Evolutionary conservation across 345 rosid species (phyloP).

Genomic region (Schrenkiella parvula): DNA sequence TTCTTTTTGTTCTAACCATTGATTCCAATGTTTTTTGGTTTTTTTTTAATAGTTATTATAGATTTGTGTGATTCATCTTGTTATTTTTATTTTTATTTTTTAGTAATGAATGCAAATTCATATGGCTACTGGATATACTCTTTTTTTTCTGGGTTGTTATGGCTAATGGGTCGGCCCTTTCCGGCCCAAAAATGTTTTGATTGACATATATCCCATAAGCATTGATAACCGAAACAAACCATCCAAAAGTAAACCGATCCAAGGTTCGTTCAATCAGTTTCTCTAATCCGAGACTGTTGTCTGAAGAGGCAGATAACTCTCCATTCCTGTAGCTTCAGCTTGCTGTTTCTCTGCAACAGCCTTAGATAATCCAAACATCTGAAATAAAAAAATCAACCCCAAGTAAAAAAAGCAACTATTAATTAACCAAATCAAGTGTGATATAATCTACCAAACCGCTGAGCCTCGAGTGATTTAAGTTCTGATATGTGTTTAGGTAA

Average conservation of each 20-base stretch:
- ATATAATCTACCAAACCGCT: neutral
- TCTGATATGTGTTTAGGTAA: neutral
- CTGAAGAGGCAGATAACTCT: slow-evolving; percentile 57
- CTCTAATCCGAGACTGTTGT: slow-evolving; percentile 51
- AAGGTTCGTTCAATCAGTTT: neutral
- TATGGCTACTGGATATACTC: too few relatives aligned
- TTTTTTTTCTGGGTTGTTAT: too few relatives aligned
- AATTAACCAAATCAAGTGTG: neutral
- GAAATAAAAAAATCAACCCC: slow-evolving; percentile 4
- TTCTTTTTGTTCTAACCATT: neutral
- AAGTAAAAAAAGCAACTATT: neutral
- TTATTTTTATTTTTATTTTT: too few relatives aligned
- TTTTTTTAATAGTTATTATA: neutral
- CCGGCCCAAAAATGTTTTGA: neutral
- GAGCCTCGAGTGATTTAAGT: neutral
- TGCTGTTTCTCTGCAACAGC: slow-evolving; percentile 57
- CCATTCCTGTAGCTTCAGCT: slow-evolving; percentile 52
- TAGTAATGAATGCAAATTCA: too few relatives aligned
- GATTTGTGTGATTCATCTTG: too few relatives aligned
- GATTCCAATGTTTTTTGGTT: neutral
- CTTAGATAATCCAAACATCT: slow-evolving; percentile 91
- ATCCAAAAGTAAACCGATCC: neutral
- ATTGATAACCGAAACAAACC: slow-evolving; percentile 1
- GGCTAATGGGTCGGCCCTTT: neutral
- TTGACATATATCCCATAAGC: neutral